phyloP scores from a whole-genome alignment of 1,139 yeast species.

The Hansenula anomala region DNA sequence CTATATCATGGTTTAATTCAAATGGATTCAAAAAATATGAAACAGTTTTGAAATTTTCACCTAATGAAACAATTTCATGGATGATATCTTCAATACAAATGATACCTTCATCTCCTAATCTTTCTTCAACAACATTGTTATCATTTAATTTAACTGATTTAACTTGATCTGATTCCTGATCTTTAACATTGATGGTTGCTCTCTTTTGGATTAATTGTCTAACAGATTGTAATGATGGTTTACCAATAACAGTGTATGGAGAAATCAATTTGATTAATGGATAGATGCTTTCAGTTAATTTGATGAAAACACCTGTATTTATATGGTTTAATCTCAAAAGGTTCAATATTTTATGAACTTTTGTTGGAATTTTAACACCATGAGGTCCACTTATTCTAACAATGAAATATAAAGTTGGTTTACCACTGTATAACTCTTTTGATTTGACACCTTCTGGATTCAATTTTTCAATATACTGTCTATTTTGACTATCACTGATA shows the following conservation, averaged over 20 bases:
- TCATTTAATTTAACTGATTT: constrained; percentile 53
- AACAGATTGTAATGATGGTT: constrained; percentile 65
- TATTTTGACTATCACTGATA: constrained; percentile 18
- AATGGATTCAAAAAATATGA: constrained; percentile 66
- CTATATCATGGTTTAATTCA: constrained; percentile 60
- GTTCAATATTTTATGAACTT: constrained; percentile 54
- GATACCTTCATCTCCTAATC: constrained; percentile 62
- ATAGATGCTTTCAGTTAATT: constrained; percentile 48
- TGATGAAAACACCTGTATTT: constrained; percentile 70
- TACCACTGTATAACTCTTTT: constrained; percentile 31
- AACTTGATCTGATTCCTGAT: constrained; percentile 31
- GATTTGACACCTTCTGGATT: constrained; percentile 30
- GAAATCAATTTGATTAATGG: constrained; percentile 62
- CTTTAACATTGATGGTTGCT: constrained; percentile 47
- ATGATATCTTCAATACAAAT: constrained; percentile 78
- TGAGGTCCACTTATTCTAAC: constrained; percentile 60
- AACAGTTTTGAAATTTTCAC: constrained; percentile 57
- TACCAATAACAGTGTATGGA: constrained; percentile 70
- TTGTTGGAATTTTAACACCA: constrained; percentile 61
- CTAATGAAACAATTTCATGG: constrained; percentile 60
- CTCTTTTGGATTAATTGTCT: constrained; percentile 74
- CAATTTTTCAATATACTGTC: constrained; percentile 21
- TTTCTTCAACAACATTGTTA: constrained; percentile 69
- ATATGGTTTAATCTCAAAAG: constrained; percentile 53
- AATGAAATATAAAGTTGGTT: constrained; percentile 54